Percentiles rank a stretch among this genome's conserved stretches.
phyloP scores from a whole-genome alignment of 148 eudicot species.

The Dianthus caryophyllus region DNA sequence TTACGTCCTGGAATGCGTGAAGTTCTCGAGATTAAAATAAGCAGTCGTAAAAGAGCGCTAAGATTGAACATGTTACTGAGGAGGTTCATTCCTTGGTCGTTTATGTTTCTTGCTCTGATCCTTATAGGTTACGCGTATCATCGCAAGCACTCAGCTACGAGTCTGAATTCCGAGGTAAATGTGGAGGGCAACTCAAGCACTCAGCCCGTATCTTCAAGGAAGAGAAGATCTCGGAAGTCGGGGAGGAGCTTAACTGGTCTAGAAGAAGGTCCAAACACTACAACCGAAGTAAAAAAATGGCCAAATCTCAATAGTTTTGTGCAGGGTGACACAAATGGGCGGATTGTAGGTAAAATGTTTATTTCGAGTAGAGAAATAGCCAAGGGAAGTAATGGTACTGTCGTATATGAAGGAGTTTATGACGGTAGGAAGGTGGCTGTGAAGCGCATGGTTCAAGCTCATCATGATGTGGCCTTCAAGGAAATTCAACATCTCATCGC shows the following conservation, averaged over 20 bases:
- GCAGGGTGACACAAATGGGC: constrained; percentile 39
- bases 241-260: constrained; percentile 31
- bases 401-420: constrained; percentile 81
- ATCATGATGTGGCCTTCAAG: constrained; percentile 82
- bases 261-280: constrained; percentile 26
- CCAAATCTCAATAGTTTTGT: constrained; percentile 37
- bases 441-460: constrained; percentile 86
- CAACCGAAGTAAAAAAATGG: constrained; percentile 27
- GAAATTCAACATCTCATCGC: constrained; percentile 91
- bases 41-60: constrained; percentile 17
- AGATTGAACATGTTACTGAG: constrained; percentile 21
- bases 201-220: constrained; percentile 38
- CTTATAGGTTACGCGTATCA: constrained; percentile 29
- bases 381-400: constrained; percentile 93
- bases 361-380: constrained; percentile 69
- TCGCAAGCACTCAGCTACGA: constrained; percentile 12
- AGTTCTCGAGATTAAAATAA: constrained; percentile 18
- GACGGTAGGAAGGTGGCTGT: constrained; percentile 92
- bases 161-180: constrained; percentile 19
- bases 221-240: constrained; percentile 57
- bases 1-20: constrained; percentile 25
- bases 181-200: constrained; percentile 29
- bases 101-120: constrained; percentile 29
- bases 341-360: constrained; percentile 61
- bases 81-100: constrained; percentile 24